phyloP scores from a whole-genome alignment of 2,329 filamentous ascomycete species.

The Diaporthe ampelina region DNA sequence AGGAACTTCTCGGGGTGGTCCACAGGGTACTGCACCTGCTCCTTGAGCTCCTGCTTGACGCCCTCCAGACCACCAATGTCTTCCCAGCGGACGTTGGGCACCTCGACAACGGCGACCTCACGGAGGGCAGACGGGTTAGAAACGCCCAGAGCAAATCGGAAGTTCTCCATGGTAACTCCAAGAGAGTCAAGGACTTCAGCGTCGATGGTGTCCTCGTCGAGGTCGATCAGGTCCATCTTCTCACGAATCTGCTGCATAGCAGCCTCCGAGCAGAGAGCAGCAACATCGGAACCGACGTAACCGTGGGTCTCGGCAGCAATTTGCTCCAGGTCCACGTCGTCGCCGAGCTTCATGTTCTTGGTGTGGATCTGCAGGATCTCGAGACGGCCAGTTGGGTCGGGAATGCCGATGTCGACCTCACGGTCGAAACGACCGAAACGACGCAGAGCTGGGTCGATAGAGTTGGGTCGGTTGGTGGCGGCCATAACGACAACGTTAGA shows the following conservation, averaged over 20 bases:
- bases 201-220: constrained; percentile 99
- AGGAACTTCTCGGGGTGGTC: constrained; percentile 99
- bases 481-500: constrained; percentile 99
- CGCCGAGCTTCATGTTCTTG: constrained; percentile 99
- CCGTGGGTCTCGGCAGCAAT: constrained; percentile 98
- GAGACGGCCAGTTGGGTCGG: constrained; percentile 96
- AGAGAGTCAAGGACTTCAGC: constrained; percentile 98
- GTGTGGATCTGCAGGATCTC: constrained; percentile 99
- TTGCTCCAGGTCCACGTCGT: constrained; percentile 96
- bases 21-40: constrained; percentile 98
- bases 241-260: constrained; percentile 99
- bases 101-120: constrained; percentile 98
- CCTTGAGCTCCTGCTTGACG: constrained; percentile 99
- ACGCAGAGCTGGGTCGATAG: constrained; percentile 96
- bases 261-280: constrained; percentile 97
- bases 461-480: constrained; percentile 98
- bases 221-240: constrained; percentile 99
- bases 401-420: constrained; percentile 98
- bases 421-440: constrained; percentile 99
- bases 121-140: constrained; percentile 99
- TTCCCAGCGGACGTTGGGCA: constrained; percentile 99
- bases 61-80: constrained; percentile 98
- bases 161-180: constrained; percentile 99
- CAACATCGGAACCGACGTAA: constrained; percentile 98
- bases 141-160: constrained; percentile 97